These are phyloP conservation scores for Phytopythium kandeliae DNA, from an alignment of 352 stramenopile genomes.

Conservation along the genomic window DNA sequence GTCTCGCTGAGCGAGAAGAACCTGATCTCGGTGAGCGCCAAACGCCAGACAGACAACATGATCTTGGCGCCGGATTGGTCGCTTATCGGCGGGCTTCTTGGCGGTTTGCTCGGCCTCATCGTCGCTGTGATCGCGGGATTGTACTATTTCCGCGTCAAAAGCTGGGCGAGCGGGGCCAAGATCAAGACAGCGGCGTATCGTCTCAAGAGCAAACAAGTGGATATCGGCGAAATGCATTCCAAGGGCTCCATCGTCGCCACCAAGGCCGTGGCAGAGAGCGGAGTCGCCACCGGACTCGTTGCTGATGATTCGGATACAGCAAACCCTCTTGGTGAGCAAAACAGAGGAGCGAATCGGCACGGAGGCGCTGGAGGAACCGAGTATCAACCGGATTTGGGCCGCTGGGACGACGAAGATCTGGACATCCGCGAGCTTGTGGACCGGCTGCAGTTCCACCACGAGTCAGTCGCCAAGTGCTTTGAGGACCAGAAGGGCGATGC, in stretches of 20 bases:
- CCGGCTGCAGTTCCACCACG: conserved; percentile 71
- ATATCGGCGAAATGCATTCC: conserved; percentile 58
- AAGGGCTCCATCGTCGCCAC: conserved; percentile 59
- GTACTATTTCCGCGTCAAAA: conserved; percentile 83
- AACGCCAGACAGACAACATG: conserved; percentile 66
- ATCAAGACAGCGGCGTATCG: conserved; percentile 36
- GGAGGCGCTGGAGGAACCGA: conserved; percentile 12
- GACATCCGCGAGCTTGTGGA: conserved; percentile 72
- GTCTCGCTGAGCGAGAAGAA: conserved; percentile 83
- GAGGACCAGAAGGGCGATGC: conserved; percentile 68
- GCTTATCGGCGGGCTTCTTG: conserved; percentile 72
- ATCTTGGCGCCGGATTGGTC: conserved; percentile 88
- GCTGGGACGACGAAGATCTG: conserved; percentile 74
- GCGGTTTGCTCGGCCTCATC: conserved; percentile 72
- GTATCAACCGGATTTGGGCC: conserved; percentile 50
- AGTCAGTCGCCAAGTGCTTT: conserved; percentile 66
- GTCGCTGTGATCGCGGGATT: conserved; percentile 64
- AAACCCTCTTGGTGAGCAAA: not conserved
- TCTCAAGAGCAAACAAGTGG: conserved; percentile 41
- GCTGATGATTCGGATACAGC: not conserved
- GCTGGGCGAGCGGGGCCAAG: conserved; percentile 47
- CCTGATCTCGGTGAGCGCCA: conserved; percentile 78
- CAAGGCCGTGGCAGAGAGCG: conserved; percentile 10
- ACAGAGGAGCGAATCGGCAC: not conserved
- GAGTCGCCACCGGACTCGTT: not conserved